Evolutionary conservation across 305 asterid species (phyloP).

Genomic region (Fraxinus velutina): DNA sequence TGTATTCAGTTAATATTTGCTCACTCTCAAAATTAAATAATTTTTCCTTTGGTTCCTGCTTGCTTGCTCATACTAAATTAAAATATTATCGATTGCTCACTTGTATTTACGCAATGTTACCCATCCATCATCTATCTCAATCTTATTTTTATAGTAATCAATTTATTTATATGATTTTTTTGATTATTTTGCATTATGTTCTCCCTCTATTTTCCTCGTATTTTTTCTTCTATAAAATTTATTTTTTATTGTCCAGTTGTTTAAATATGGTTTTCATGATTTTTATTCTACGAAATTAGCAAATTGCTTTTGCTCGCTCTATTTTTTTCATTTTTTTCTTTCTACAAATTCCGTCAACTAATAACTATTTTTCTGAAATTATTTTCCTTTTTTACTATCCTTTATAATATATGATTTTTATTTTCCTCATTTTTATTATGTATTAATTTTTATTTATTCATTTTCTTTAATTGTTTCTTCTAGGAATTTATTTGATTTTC

Average conservation of each 20-base stretch:
- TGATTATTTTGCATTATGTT: not conserved
- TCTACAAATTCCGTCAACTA: not conserved
- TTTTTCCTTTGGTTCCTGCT: not conserved
- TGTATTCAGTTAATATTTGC: too few species aligned
- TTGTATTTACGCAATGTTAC: not conserved
- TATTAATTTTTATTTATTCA: not conserved
- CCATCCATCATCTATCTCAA: not conserved
- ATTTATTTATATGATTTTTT: not conserved
- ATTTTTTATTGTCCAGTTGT: not conserved
- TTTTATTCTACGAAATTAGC: not conserved
- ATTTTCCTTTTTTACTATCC: not conserved
- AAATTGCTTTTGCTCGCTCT: not conserved
- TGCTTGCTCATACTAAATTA: not conserved
- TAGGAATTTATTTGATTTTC: not conserved
- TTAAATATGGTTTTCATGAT: not conserved
- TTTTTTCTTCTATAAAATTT: not conserved
- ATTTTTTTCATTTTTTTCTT: not conserved
- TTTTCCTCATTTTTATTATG: not conserved
- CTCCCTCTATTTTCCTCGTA: not conserved
- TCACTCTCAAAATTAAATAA: not conserved
- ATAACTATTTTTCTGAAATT: not conserved
- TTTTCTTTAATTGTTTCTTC: not conserved
- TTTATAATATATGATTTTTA: too few species aligned
- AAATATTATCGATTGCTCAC: not conserved
- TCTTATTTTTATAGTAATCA: not conserved